These are phyloP conservation scores for Xerocomellus dryophilus DNA, from an alignment of 768 basidiomycete genomes.

Conservation along the genomic window DNA sequence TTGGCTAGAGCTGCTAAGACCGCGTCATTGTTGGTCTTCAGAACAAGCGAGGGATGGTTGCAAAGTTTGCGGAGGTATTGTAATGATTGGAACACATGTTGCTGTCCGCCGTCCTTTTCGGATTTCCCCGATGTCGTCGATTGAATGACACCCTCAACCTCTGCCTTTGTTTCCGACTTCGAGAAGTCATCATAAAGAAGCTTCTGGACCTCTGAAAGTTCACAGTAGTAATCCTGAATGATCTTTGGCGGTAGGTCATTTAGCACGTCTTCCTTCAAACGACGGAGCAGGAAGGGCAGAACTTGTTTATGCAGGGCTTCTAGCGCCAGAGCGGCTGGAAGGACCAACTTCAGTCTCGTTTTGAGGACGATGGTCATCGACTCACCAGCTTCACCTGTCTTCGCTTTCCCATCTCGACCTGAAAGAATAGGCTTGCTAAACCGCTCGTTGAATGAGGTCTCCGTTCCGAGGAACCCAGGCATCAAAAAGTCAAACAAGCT, in stretches of 20 bases:
- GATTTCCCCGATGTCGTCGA: conserved; percentile 33
- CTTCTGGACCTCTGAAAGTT: conserved; percentile 92
- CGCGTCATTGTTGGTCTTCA: conserved; percentile 67
- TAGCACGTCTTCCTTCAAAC: conserved; percentile 96
- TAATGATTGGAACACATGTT: conserved; percentile 94
- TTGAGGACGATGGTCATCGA: conserved; percentile 8
- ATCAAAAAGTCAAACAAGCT: conserved; percentile 98
- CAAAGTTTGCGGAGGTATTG: conserved; percentile 97
- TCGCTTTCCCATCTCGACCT: conserved; percentile 92
- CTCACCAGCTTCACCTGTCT: conserved; percentile 91
- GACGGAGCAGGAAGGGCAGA: conserved; percentile 92
- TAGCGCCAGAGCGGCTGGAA: conserved; percentile 82
- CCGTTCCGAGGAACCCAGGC: conserved; percentile 98
- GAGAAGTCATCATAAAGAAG: conserved; percentile 92
- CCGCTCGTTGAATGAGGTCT: conserved; percentile 89
- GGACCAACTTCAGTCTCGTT: conserved; percentile 1
- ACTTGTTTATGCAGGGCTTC: conserved; percentile 99
- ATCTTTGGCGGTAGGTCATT: conserved; percentile 97
- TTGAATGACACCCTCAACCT: conserved; percentile 64
- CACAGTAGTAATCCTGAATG: conserved; percentile 99
- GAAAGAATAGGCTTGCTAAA: conserved; percentile 95
- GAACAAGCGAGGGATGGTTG: conserved; percentile 92
- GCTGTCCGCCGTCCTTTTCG: conserved; percentile 50
- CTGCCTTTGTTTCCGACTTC: conserved; percentile 64
- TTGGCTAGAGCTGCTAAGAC: conserved; percentile 56